phyloP scores from a whole-genome alignment of 225 moss, liverwort and hornwort genomes.

The Neckera pumila region DNA sequence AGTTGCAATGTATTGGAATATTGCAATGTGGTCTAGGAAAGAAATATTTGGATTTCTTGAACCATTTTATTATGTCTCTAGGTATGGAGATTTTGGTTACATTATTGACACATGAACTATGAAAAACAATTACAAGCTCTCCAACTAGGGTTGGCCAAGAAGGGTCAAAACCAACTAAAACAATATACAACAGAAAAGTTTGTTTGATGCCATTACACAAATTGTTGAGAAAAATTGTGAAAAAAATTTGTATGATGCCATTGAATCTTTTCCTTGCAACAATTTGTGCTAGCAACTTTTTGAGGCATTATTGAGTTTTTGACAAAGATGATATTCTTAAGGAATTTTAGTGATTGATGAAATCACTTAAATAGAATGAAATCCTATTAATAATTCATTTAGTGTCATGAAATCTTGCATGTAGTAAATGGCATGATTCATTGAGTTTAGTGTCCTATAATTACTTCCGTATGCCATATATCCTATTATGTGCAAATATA shows the following conservation, averaged over 20 bases:
- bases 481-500: neutral
- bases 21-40: no score
- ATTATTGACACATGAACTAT: neutral
- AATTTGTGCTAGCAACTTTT: neutral
- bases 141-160: neutral
- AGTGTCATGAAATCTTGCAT: neutral
- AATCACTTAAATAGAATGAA: neutral
- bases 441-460: neutral
- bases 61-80: neutral
- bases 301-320: neutral
- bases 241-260: no score
- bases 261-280: neutral
- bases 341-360: neutral
- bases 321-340: neutral
- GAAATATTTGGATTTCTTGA: neutral
- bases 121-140: neutral
- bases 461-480: accelerated
- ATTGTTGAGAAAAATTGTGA: no score
- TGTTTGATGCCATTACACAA: no score
- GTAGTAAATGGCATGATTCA: neutral
- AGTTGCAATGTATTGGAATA: neutral
- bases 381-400: neutral
- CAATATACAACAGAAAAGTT: no score
- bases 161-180: neutral
- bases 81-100: neutral